Base-by-base conservation (phyloP, 2,329 filamentous ascomycete genomes). In the Claviceps maximensis region DNA sequence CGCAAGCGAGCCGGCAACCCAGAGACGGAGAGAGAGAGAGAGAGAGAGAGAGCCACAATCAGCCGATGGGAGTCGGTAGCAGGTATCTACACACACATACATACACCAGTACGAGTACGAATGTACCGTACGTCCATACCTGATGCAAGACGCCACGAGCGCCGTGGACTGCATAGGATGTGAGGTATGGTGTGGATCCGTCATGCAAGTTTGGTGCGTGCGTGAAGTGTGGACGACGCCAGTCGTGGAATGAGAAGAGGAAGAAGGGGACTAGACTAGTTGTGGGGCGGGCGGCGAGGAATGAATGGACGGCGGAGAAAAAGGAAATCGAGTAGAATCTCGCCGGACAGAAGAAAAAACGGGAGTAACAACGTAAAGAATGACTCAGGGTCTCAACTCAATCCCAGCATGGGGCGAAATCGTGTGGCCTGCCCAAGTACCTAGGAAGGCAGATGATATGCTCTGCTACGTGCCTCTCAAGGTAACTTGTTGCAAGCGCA, bases 141-240 rank as follows among this genome's bases (percentile, higher is more conserved):
- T 17, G 51, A 44, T 46, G 53, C 53, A 45, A 54, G 53, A 54
- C 53, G 53, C 53, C 53, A 54, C 49, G 49, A 54, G 53, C 19
- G 31, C 25, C 19, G 49, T 54, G 53, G 49, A 41, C 51, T 45
- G 44, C 33, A 27, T 29, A 8, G 8, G 7, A 19, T 10, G 6
- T 13, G 49, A 27, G 27, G 29, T 50, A 29, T 10, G 27, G 41
- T 21, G 41, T 53, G 51, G 51, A 53, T 49, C 36, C 40, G 40
- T 49, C 41, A 45, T 50, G 52, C 47, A 47, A 29, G 19, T n/a
- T n/a, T n/a, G n/a, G n/a, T 47, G 33, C 36, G 36, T 38, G 36
- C 25, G 42, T 53, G 52, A 42, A 25, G 31, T 33, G 33, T 48
- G 36, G 36, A 38, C 15, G 36, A n/a, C 36, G 36, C 36, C 36